Evolutionary conservation across 1,284 basidiomycete species (phyloP), one percentile per base, ranked within the genome.

Genomic region (Paramarasmius palmivorus): DNA sequence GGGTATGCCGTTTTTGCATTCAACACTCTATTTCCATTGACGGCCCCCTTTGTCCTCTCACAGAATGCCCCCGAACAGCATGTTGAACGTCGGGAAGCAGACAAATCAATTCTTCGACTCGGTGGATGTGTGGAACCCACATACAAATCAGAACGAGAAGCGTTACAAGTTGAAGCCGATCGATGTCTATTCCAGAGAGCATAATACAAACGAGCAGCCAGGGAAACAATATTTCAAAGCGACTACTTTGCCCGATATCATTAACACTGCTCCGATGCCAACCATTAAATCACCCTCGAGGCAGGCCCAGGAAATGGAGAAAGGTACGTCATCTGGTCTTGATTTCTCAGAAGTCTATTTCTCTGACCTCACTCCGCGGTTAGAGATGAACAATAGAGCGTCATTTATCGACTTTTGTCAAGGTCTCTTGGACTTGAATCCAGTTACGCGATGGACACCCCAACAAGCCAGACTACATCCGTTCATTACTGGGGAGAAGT

Each of bases 181-280:
- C 59, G 95, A 98, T 58, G 95, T 98, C 70, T 99, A 98, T 68
- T 92, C 93, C 6, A 83, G 89, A 45, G 96, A 99, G 71, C 95
- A 97, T 71, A 92, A 92, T 58, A 90, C 91, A 8, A 90, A 95
- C 61, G 96, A 99, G 69, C 95, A 97, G 68, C 95, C 95, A 0
- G 95, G 93, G 63, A 98, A 99, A 71, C 95, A 98, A 71, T 99
- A 99, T 71, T 99, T 99, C 79, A 94, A 95, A 69, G 93, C 95
- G 22, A 93, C 86, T 15, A 90, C 93, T 19, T 73, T 99, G 46
- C 93, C 92, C 4, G 96, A 99, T 57, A 97, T 99, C 65, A 91
- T 99, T 70, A 94, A 94, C 70, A 92, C 91, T 53, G 95, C 97
- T 53, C 94, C 95, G 19, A 88, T 96, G 79, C 88, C 93, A 20